Evolutionary conservation across 2,329 filamentous ascomycete genomes (phyloP).

Genomic region (Botrytis tulipae): DNA sequence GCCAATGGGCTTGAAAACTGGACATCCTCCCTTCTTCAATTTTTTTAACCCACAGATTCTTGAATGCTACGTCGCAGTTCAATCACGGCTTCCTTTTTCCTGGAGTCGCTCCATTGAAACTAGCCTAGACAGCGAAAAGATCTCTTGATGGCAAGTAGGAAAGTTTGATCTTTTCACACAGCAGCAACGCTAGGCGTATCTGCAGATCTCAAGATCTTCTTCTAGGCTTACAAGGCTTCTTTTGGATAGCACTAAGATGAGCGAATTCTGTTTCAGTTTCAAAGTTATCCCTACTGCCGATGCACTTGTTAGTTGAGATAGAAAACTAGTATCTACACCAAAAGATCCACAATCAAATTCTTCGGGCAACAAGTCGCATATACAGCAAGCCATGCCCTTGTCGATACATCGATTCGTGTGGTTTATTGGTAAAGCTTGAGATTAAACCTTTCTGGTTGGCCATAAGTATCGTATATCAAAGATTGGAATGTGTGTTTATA

Average conservation of each 20-base stretch:
- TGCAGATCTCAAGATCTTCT: not conserved
- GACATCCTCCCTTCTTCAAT: not conserved
- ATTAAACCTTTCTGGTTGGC: not conserved
- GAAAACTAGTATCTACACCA: not conserved
- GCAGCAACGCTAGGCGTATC: not conserved
- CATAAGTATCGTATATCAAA: not conserved
- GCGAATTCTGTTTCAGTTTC: not conserved
- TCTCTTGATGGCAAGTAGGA: not conserved
- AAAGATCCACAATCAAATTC: not conserved
- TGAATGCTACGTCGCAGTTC: not conserved
- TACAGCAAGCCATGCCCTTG: not conserved
- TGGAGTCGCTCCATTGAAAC: not conserved
- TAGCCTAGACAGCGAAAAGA: not conserved
- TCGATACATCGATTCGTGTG: not conserved
- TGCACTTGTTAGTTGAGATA: not conserved
- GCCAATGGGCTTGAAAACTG: accelerated
- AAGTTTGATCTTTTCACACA: not conserved
- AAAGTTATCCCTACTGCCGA: not conserved
- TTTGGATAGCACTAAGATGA: not conserved
- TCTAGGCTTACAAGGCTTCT: not conserved
- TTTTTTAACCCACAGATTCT: not conserved
- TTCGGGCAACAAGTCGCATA: not conserved
- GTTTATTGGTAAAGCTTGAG: not conserved
- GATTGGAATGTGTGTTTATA: not conserved
- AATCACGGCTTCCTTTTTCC: not conserved